Percentiles rank a stretch among this genome's conserved stretches.
Conservation (phyloP, 2,329 filamentous ascomycete species). For the Hymenoscyphus occultus region DNA sequence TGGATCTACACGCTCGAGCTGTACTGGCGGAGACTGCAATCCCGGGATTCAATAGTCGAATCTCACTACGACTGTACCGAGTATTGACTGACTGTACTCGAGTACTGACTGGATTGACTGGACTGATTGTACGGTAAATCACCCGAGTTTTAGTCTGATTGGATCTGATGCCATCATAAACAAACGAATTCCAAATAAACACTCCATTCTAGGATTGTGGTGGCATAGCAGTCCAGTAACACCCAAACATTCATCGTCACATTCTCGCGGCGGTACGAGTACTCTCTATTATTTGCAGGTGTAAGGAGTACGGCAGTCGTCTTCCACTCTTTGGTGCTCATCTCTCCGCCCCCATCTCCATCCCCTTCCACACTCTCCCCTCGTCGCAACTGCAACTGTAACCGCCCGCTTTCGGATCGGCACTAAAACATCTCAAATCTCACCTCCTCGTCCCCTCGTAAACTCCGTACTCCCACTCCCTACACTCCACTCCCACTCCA, state of each 20-base stretch:
- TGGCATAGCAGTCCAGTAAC: background rate
- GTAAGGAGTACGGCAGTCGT: background rate
- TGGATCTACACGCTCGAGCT: too few species aligned
- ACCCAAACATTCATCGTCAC: background rate
- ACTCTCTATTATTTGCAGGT: background rate
- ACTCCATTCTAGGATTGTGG: too few species aligned
- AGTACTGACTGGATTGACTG: too few species aligned
- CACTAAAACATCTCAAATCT: background rate
- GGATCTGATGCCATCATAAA: background rate
- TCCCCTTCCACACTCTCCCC: background rate
- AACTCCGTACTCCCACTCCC: too few species aligned
- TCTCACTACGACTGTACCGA: too few species aligned
- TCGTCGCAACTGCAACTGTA: background rate
- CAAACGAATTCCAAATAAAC: background rate
- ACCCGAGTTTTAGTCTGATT: background rate
- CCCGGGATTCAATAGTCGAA: too few species aligned
- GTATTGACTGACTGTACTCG: too few species aligned
- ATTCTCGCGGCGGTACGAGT: background rate
- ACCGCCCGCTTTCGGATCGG: conserved; percentile 4
- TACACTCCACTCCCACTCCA: background rate
- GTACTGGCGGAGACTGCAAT: too few species aligned
- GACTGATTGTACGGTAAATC: too few species aligned
- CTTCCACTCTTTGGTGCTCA: background rate
- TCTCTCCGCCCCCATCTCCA: background rate
- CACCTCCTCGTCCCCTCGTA: background rate